Conservation (phyloP, 257 asterid species). For the Thymus quinquecostatus region DNA sequence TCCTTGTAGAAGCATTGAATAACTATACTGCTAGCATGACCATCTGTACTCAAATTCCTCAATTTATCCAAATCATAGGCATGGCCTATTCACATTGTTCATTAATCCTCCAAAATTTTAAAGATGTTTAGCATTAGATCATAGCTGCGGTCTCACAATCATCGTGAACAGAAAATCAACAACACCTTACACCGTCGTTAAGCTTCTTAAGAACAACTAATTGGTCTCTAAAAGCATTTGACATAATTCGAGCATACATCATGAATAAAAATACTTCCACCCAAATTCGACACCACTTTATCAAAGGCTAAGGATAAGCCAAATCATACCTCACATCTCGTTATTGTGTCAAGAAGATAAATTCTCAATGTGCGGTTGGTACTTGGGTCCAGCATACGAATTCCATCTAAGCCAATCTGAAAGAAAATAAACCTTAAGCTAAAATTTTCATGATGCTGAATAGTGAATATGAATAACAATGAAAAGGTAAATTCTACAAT, state of each 20-base stretch:
- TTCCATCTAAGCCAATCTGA: conserved; percentile 96
- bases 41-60: conserved; percentile 21
- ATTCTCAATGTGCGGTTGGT: conserved; percentile 74
- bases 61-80: conserved; percentile 10
- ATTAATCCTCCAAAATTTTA: conserved; percentile 3
- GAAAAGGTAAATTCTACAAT: conserved; percentile 6
- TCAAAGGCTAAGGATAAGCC: conserved; percentile 17
- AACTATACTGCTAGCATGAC: conserved; percentile 6
- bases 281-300: conserved; percentile 22
- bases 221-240: conserved; percentile 4
- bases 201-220: conserved; percentile 22
- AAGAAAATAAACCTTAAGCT: conserved; percentile 25
- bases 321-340: conserved; percentile 75
- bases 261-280: conserved; percentile 12
- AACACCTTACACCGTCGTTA: conserved; percentile 18
- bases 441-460: conserved; percentile 19
- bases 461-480: conserved; percentile 19
- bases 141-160: not conserved
- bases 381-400: conserved; percentile 93
- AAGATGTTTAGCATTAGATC: not conserved
- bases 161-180: not conserved
- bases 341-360: conserved; percentile 84
- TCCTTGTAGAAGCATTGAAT: conserved; percentile 13
- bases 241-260: conserved; percentile 9
- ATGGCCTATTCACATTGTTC: not conserved